Evolutionary conservation across 1,284 basidiomycete species (phyloP).

Genomic region (Irpex lacteus): DNA sequence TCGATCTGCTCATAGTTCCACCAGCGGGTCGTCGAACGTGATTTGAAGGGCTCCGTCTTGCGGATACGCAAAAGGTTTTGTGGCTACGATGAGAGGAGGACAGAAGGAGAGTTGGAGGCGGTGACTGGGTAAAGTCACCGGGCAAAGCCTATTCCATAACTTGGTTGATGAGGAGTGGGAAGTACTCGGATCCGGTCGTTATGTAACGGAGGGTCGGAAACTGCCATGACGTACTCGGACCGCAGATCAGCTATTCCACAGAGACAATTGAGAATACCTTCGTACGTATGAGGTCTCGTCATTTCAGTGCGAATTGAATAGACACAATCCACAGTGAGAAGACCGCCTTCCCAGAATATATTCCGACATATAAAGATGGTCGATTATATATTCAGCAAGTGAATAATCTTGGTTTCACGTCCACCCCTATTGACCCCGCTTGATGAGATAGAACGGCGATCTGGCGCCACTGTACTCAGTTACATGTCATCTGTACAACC

Average conservation of each 20-base stretch:
- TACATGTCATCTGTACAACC: conserved; percentile 1
- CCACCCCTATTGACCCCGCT: not conserved
- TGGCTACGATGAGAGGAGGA: not conserved
- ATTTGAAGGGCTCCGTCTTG: not conserved
- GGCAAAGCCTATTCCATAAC: not conserved
- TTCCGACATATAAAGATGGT: no score
- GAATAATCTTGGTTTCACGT: no score
- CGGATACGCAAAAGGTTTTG: not conserved
- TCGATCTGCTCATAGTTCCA: not conserved
- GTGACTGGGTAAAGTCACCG: not conserved
- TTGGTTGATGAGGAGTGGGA: not conserved
- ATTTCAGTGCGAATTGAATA: no score
- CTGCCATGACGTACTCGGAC: conserved; percentile 1
- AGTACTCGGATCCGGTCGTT: conserved; percentile 4
- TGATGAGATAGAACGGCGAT: not conserved
- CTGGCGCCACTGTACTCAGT: not conserved
- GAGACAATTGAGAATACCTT: no score
- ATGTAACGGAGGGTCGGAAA: not conserved
- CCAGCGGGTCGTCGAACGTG: not conserved
- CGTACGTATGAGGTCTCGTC: no score
- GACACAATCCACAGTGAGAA: no score
- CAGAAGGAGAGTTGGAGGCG: not conserved
- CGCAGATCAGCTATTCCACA: not conserved
- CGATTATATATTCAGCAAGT: no score
- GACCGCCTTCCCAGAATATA: no score